Evolutionary conservation across 345 rosid genomes (phyloP).

Genomic region (Rhizophora apiculata): DNA sequence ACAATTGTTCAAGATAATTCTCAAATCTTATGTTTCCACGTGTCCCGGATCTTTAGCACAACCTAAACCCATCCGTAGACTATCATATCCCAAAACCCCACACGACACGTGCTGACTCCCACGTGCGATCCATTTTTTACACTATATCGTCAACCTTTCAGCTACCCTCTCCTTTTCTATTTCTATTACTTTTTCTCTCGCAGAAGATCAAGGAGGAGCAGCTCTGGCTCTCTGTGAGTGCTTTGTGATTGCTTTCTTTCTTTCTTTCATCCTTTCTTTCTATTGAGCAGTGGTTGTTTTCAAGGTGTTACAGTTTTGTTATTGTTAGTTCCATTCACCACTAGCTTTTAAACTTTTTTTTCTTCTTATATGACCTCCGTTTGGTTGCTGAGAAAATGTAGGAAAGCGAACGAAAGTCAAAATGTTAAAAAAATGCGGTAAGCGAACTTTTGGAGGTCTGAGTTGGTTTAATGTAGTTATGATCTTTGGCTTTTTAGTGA

Average conservation of each 20-base stretch:
- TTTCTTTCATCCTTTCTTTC: no score
- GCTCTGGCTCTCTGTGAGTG: no score
- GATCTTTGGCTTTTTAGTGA: no score
- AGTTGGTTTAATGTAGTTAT: no score
- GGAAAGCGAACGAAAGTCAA: neutral
- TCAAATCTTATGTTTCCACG: neutral
- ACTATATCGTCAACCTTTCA: neutral
- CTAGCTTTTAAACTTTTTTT: neutral
- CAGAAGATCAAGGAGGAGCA: no score
- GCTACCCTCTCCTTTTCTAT: neutral
- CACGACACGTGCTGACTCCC: conserved; percentile 8
- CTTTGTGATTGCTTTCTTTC: no score
- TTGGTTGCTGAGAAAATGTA: neutral
- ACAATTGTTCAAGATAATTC: neutral
- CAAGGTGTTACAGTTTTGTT: neutral
- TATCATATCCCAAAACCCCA: neutral
- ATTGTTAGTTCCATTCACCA: neutral
- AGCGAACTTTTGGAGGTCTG: no score
- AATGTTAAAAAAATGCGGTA: no score
- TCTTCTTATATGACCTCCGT: no score
- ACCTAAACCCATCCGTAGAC: neutral
- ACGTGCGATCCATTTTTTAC: conserved; percentile 18
- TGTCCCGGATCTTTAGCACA: no score
- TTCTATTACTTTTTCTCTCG: no score
- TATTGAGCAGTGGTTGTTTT: no score